Percentiles rank a stretch among this genome's conserved stretches.
These are phyloP conservation scores for Eucalyptus melliodora DNA, from an alignment of 345 rosid species.

Conservation along the genomic window DNA sequence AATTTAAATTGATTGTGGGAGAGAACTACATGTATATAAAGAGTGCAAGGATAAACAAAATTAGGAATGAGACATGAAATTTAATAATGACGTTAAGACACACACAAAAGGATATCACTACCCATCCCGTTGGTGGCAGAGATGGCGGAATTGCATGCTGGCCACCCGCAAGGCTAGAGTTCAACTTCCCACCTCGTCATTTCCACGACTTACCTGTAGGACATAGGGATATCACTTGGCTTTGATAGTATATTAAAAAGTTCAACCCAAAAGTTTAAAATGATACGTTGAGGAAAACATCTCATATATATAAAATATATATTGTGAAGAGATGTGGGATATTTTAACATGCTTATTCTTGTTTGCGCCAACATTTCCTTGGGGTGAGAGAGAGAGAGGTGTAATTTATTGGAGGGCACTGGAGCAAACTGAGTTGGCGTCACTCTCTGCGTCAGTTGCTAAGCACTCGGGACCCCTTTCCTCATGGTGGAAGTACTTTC, in stretches of 20 bases:
- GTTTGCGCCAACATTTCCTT: neutral
- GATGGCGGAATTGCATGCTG: no score
- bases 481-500: neutral
- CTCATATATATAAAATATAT: neutral
- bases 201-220: no score
- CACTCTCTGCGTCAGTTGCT: neutral
- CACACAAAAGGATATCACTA: neutral
- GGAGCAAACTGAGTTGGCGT: neutral
- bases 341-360: neutral
- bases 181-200: no score
- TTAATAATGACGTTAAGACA: neutral
- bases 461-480: neutral
- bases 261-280: neutral
- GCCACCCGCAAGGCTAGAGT: no score
- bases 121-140: no score
- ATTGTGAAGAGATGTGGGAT: neutral
- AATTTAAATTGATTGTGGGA: neutral
- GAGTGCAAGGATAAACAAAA: accelerated
- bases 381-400: neutral
- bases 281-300: neutral
- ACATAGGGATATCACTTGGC: neutral
- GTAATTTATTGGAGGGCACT: neutral
- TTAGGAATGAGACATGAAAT: neutral
- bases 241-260: neutral
- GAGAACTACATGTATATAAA: neutral